Evolutionary conservation across 768 basidiomycete species (phyloP), one percentile per base, ranked within the genome.

Genomic region (Hypholoma fasciculare): DNA sequence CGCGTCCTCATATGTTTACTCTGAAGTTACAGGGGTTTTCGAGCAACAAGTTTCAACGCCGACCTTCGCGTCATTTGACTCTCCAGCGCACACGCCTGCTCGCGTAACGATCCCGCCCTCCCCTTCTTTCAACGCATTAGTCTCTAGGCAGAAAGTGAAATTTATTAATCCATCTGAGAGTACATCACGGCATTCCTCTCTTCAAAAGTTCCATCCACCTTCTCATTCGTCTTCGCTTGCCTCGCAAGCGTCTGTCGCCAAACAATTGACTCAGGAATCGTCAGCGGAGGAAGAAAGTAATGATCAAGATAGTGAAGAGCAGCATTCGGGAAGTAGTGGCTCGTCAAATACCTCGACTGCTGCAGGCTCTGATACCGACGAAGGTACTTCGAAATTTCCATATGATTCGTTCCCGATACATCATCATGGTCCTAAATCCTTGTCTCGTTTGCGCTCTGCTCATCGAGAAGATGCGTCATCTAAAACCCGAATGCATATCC

Each of bases 211-310:
- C 40, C 59, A 62, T 49, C 55, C 56, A 17, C 23, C 54, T 27
- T 51, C 63, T 30, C 54, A 57, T 20, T 65, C 67, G 16, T 69
- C 73, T 26, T 76, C 76, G 16, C 63, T 63, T 14, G 69, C 63
- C 37, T 81, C 80, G 7, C 74, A 76, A 55, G 71, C 70, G 37
- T 76, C 69, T 11, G 81, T 84, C 19, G 79, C 81, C 60, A 70
- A 71, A 30, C 78, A 82, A n/a, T 71, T 84, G 34, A 82, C 82
- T 0, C 81, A 81, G 64, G 72, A 68, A 36, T 55, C 69, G 4
- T 68, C 69, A 13, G 49, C 60, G 9, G 63, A 67, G 9, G 63
- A 67, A 13, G 61, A 63, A 12, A 57, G 54, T 4, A 54, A 50
- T 26, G 43, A 17, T 40, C 38, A 50, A n/a, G 49, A 40, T 20